A percentile compares a stretch with the other conserved stretches of the same genome.
Conservation (phyloP, 2,329 filamentous ascomycete genomes). For the Colletotrichum limetticola region DNA sequence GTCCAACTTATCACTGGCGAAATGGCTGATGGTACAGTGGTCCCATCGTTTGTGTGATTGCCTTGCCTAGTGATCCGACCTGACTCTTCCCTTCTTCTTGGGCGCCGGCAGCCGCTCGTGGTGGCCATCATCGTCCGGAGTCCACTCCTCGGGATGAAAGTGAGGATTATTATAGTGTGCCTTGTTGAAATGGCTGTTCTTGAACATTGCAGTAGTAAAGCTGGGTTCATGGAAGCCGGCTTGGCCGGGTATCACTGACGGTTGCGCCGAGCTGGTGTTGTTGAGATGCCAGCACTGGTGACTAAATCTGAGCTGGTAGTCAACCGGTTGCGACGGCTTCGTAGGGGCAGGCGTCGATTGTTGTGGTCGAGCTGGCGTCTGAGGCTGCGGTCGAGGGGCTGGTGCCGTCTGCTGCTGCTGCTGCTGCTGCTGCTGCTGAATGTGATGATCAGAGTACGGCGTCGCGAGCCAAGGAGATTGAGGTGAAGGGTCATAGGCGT, state of each 20-base stretch:
- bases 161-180: constrained; percentile 74
- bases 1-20: not conserved
- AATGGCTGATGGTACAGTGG: constrained; percentile 20
- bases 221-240: constrained; percentile 53
- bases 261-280: constrained; percentile 41
- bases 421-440: constrained; percentile 29
- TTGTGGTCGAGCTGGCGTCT: constrained; percentile 16
- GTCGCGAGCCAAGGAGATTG: constrained; percentile 51
- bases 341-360: constrained; percentile 15
- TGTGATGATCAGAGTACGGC: constrained; percentile 45
- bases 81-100: constrained; percentile 31
- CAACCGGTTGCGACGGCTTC: constrained; percentile 31
- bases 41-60: not conserved
- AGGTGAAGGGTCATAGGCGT: constrained; percentile 44
- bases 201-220: constrained; percentile 69
- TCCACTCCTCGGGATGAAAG: constrained; percentile 58
- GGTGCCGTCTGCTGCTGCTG: constrained; percentile 38
- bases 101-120: constrained; percentile 17
- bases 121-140: constrained; percentile 49
- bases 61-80: constrained; percentile 19
- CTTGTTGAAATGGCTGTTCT: constrained; percentile 74
- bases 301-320: constrained; percentile 62
- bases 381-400: constrained; percentile 43
- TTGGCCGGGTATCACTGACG: constrained; percentile 38
- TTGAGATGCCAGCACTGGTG: constrained; percentile 62